Conservation (phyloP, 768 basidiomycete genomes). For the Collybia mongolica region DNA sequence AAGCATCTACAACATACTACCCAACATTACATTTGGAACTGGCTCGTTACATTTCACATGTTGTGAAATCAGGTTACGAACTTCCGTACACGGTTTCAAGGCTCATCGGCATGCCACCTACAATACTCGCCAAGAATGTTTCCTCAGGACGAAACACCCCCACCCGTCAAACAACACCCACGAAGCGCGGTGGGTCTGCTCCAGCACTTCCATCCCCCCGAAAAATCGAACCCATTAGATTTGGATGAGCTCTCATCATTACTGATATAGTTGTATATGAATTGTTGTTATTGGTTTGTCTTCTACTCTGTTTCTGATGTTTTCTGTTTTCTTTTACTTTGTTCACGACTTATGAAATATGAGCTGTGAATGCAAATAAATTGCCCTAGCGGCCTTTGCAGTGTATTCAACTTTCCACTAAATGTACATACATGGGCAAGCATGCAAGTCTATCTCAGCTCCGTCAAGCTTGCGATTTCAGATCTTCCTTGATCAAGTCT, state of each 20-base stretch:
- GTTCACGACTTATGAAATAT: not conserved
- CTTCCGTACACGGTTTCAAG: conserved; percentile 81
- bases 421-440: not conserved
- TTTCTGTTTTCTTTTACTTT: not conserved
- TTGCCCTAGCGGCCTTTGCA: no score
- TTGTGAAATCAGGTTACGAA: conserved; percentile 65
- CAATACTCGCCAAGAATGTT: conserved; percentile 49
- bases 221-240: conserved; percentile 42
- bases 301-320: not conserved
- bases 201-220: conserved; percentile 41
- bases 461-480: not conserved
- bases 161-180: conserved; percentile 18
- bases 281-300: not conserved
- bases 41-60: conserved; percentile 77
- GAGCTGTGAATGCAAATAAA: not conserved
- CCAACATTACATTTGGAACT: conserved; percentile 93
- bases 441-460: not conserved
- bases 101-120: conserved; percentile 77
- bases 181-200: conserved; percentile 19
- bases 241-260: conserved; percentile 25
- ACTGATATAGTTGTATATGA: conserved; percentile 8
- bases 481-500: conserved; percentile 27
- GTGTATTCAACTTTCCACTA: no score
- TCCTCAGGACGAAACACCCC: conserved; percentile 26
- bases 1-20: conserved; percentile 94